Base-by-base conservation (phyloP, 768 basidiomycete genomes). In the Leccinum uliginosum region DNA sequence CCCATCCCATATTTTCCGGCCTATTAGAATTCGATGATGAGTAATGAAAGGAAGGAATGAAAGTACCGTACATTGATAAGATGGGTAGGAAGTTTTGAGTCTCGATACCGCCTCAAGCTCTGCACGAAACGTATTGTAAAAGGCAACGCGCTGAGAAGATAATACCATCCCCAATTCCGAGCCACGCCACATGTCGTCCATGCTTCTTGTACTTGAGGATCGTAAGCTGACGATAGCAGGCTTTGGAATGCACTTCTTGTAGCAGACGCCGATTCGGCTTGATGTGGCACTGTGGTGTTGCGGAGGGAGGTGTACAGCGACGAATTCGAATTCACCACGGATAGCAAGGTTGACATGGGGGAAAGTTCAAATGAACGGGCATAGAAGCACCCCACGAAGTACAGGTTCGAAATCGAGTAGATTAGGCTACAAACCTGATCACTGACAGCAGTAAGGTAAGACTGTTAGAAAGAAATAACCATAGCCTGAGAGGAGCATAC, bases 21-120 rank as follows among this genome's bases (percentile, higher is more conserved):
- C 93, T 94, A 59, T 38, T 19, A 15, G 23, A 27, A 54, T 17
- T 26, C 32, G 27, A 27, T 50, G 14, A 48, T 45, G 14, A 58
- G 54, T 7, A 46, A 19, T 6, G 19, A 27, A 44, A 3, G 17
- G 35, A 19, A 23, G 21, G 11, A 10, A n/a, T 14, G 19, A 14
- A 34, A 3, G 14, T 9, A 4, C 6, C 43, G 60, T 54, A 91
- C 95, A 67, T 98, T 98, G 67, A 98, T 84, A 38, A 98, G 68
- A 78, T 98, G 94, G 0, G 87, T 89, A 9, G 76, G 63, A 27
- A 87, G 68, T 30, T 76, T 74, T 1, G 92, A 92, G 67, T 97
- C 96, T 40, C 71, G 72, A 67, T 87, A 98, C 74, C 94, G 93
- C 60, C 87, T 86, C 48, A 97, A 63, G 66, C 90, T 91, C 72